Evolutionary conservation across 768 basidiomycete species (phyloP), one percentile per base, ranked within the genome.

Genomic region (Termitomyces sp.): DNA sequence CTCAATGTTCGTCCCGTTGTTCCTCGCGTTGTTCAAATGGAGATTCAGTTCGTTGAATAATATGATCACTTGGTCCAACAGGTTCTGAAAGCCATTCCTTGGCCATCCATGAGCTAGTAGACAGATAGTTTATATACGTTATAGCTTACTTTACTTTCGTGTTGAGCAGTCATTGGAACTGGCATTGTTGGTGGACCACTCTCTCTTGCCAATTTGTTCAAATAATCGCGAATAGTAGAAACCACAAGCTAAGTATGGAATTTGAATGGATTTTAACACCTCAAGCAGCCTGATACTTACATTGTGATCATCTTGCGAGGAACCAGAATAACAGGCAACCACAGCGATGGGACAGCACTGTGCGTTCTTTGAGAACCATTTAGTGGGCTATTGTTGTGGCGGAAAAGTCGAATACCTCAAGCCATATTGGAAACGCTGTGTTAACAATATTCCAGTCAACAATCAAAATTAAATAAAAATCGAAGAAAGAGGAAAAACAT

Each of bases 311-410:
- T 93, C 91, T 55, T 83, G 78, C 46, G 87, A 89, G 43, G 89
- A 89, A 27, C 91, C 91, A 16, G 91, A 92, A 70, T 89, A 92
- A 62, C 87, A 88, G 4, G 86, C 90, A 27, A 82, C 85, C 18
- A 92, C 74, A 6, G 85, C 91, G 56, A 93, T 90, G 1, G 91
- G 91, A 68, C 89, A 90, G 64, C 88, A 90, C n/a, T 82, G 84
- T 14, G 88, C 88, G 59, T 89, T 91, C 91, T 93, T 57, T 36
- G 16, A 52, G 10, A 20, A 49, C 33, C 20, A 24, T 42, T 56
- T 48, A 47, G 37, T 51, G 57, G 27, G 51, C 47, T 10, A 54
- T 53, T 36, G 47, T 12, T 56, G 46, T 12, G 24, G 10, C 32
- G 37, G 54, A 36, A 49, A 36, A 49, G 44, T 30, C 45, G 57